Conservation (phyloP, 768 basidiomycete genomes). For the Amanita subjunquillea region DNA sequence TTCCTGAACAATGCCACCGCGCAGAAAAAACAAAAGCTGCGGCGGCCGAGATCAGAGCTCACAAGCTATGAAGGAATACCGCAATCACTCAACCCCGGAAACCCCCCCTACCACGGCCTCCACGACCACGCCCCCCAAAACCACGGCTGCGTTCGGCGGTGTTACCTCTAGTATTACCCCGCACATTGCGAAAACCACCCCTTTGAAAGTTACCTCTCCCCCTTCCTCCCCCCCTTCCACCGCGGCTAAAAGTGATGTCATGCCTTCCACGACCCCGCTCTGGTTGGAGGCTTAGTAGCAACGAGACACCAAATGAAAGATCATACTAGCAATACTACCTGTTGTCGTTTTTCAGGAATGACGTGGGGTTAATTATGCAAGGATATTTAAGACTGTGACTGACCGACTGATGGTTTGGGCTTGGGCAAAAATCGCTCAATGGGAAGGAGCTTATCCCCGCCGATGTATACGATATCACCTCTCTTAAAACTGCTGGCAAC, state of each 20-base stretch:
- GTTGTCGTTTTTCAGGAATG: background rate
- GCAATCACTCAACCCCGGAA: constrained; percentile 36
- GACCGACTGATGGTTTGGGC: constrained; percentile 74
- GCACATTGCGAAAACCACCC: constrained; percentile 32
- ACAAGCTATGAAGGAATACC: constrained; percentile 29
- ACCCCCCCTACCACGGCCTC: constrained; percentile 22
- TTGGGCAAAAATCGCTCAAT: constrained; percentile 96
- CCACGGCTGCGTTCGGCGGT: constrained; percentile 29
- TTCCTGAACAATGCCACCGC: constrained; percentile 41
- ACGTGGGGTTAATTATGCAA: constrained; percentile 1
- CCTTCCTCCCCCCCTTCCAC: constrained; percentile 20
- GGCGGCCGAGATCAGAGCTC: constrained; percentile 36
- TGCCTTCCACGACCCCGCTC: constrained; percentile 32
- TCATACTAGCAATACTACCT: constrained; percentile 40
- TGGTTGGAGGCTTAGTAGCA: constrained; percentile 11
- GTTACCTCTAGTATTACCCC: constrained; percentile 25
- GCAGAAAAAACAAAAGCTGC: constrained; percentile 34
- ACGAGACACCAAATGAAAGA: constrained; percentile 7
- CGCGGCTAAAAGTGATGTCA: constrained; percentile 16
- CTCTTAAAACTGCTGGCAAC: constrained; percentile 92
- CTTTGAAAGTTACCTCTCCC: constrained; percentile 28
- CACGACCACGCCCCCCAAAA: constrained; percentile 23
- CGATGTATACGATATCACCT: constrained; percentile 97
- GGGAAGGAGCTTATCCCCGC: constrained; percentile 92
- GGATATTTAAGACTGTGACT: constrained; percentile 11